phyloP scores from a whole-genome alignment of 2,329 filamentous ascomycete species.

The Blastomyces percursus region DNA sequence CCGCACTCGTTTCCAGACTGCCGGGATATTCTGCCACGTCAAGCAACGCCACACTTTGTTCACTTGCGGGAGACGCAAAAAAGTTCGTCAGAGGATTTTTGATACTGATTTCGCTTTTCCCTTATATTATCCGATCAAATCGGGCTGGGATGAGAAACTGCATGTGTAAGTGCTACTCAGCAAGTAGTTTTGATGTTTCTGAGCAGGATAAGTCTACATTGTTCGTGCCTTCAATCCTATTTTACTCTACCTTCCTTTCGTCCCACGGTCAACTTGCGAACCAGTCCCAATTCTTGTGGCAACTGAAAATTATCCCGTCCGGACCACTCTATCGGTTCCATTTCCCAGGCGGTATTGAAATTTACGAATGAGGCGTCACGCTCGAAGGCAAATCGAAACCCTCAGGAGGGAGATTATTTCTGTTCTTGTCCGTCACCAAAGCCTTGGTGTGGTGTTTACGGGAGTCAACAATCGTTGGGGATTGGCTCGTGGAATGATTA shows the following conservation, averaged over 20 bases:
- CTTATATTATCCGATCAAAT: background rate
- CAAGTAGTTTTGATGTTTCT: background rate
- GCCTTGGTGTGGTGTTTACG: background rate
- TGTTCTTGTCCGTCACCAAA: background rate
- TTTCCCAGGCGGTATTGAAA: background rate
- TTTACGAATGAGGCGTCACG: background rate
- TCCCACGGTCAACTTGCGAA: background rate
- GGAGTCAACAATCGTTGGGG: background rate
- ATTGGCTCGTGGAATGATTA: background rate
- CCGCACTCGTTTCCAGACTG: background rate
- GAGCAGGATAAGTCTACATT: background rate
- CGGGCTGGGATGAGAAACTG: background rate
- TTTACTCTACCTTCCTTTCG: background rate
- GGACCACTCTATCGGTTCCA: conserved; percentile 1
- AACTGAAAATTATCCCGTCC: background rate
- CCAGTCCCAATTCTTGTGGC: background rate
- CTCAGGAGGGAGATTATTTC: background rate
- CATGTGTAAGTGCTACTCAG: background rate
- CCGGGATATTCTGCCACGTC: conserved; percentile 2
- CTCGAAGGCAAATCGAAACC: background rate
- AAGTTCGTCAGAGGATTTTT: too few relatives aligned
- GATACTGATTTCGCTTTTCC: too few relatives aligned
- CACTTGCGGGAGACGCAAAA: background rate
- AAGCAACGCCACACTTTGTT: background rate
- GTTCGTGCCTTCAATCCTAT: background rate